Evolutionary conservation across 2,329 filamentous ascomycete genomes (phyloP).

Genomic region (Scorias spongiosa): DNA sequence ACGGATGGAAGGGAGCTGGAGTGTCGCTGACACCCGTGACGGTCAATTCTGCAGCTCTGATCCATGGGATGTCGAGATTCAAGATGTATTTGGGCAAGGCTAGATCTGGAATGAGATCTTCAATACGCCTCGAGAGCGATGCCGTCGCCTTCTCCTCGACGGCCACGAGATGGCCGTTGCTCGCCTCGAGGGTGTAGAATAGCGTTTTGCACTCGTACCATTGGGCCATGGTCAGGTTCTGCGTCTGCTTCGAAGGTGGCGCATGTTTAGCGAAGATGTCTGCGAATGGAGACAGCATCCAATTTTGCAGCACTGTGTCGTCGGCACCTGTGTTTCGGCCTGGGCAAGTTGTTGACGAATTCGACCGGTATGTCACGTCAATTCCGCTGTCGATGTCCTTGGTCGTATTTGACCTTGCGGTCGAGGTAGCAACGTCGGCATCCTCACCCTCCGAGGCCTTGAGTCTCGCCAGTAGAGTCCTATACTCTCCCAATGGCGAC

Average conservation of each 20-base stretch:
- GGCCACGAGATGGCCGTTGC: constrained; percentile 12
- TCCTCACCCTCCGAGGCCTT: constrained; percentile 9
- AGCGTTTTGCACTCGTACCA: constrained; percentile 18
- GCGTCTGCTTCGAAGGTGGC: constrained; percentile 1
- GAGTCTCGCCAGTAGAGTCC: constrained; percentile 10
- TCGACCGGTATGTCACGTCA: constrained; percentile 7
- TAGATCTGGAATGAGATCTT: constrained; percentile 14
- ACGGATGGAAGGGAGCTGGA: constrained; percentile 15
- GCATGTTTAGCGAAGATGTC: constrained; percentile 6
- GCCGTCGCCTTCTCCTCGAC: constrained; percentile 10
- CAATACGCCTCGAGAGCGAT: constrained; percentile 10
- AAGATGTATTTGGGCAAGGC: constrained; percentile 21
- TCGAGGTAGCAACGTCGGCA: constrained; percentile 2
- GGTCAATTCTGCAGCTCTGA: constrained; percentile 11
- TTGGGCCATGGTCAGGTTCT: constrained; percentile 12
- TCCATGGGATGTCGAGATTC: constrained; percentile 12
- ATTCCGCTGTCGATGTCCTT: constrained; percentile 13
- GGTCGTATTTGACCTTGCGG: no score
- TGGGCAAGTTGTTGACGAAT: background rate
- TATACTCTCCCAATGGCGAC: constrained; percentile 9
- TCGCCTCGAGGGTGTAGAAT: constrained; percentile 15
- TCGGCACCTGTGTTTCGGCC: constrained; percentile 6
- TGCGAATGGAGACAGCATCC: constrained; percentile 16
- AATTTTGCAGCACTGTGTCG: constrained; percentile 14
- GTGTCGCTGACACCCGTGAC: constrained; percentile 11